Base-by-base conservation (phyloP, 768 basidiomycete genomes). In the Mycena belliarum region DNA sequence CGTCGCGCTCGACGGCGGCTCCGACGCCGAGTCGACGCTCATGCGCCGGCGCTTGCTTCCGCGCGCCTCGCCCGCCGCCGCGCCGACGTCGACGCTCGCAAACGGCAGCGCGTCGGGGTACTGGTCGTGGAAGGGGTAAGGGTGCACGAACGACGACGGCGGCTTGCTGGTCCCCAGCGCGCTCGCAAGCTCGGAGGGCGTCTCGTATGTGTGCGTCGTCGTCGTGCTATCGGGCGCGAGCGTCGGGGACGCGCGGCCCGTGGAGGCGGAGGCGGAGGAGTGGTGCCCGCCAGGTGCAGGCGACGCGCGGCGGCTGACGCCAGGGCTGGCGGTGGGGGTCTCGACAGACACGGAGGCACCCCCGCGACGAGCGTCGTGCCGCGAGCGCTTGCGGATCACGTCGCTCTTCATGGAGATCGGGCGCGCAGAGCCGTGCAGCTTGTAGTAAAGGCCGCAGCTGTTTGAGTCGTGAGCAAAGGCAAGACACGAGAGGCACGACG, bases 341-440 rank as follows among this genome's bases (percentile, higher is more conserved):
- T 90, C 88, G 47, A 57, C 53, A 28, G 60, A 54, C 47, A 48
- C 43, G 21, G 69, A 41, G 75, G 74, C 75, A 16, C 80, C 81
- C 51, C 75, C 64, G 20, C 87, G 82, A 33, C 89, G 83, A 21
- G 88, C 86, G 57, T 93, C 90, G 63, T 92, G 90, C 1, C 91
- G 79, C 2, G 91, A 90, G 38, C 92, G 86, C 68, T 93, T 93
- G 59, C 91, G 88, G 63, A 94, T 91, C 33, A 93, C 86, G 61
- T 94, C 92, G 5, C 90, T 92, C 70, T 93, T 93, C 91, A 94
- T 93, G 9, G 89, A 91, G 59, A 93, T 91, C 2, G 92, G 92
- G 24, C 92, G 86, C 2, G 88, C 86, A 20, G 91, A 87, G 18
- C 92, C 91, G 69, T 93, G 90, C 2, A 93, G 76, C 70, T 93